Percentiles rank a stretch among this genome's conserved stretches.
Evolutionary conservation across 1,139 yeast species (phyloP).

Genomic region (Yamadazyma atmosphaerica): DNA sequence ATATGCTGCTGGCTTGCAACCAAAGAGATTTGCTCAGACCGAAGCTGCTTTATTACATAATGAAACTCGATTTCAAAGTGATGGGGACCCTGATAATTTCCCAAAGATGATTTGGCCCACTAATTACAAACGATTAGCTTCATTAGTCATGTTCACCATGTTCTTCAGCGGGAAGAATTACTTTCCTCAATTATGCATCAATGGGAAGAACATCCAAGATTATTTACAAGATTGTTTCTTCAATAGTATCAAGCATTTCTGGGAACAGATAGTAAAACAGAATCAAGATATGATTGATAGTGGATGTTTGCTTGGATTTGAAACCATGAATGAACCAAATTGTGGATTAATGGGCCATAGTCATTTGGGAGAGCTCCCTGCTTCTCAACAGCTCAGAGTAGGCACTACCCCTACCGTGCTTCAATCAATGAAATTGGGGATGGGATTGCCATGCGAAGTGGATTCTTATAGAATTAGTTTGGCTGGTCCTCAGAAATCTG

Average conservation of each 20-base stretch:
- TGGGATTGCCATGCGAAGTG: conserved; percentile 67
- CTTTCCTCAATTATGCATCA: conserved; percentile 70
- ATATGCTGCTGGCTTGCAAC: conserved; percentile 92
- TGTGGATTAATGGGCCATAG: conserved; percentile 59
- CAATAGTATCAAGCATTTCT: conserved; percentile 54
- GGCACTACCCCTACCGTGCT: conserved; percentile 70
- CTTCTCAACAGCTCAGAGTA: conserved; percentile 55
- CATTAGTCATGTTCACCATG: conserved; percentile 80
- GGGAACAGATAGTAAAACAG: conserved; percentile 44
- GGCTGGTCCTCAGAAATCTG: conserved; percentile 71
- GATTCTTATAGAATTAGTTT: conserved; percentile 66
- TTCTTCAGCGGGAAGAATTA: conserved; percentile 75
- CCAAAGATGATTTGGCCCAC: conserved; percentile 96
- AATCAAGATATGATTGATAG: conserved; percentile 57
- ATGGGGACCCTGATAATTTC: conserved; percentile 37
- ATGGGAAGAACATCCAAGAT: conserved; percentile 76
- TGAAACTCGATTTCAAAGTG: conserved; percentile 31
- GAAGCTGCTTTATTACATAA: conserved; percentile 81
- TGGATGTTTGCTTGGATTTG: conserved; percentile 70
- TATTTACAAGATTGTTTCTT: conserved; percentile 68
- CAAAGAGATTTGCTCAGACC: conserved; percentile 61
- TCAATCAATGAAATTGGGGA: conserved; percentile 63
- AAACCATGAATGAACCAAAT: conserved; percentile 86
- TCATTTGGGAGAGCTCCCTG: conserved; percentile 49
- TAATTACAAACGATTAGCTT: conserved; percentile 74